A percentile compares a stretch with the other conserved stretches of the same genome.
These are phyloP conservation scores for Pyrenula massariospora DNA, from an alignment of 495 filamentous ascomycete species.

Conservation along the genomic window DNA sequence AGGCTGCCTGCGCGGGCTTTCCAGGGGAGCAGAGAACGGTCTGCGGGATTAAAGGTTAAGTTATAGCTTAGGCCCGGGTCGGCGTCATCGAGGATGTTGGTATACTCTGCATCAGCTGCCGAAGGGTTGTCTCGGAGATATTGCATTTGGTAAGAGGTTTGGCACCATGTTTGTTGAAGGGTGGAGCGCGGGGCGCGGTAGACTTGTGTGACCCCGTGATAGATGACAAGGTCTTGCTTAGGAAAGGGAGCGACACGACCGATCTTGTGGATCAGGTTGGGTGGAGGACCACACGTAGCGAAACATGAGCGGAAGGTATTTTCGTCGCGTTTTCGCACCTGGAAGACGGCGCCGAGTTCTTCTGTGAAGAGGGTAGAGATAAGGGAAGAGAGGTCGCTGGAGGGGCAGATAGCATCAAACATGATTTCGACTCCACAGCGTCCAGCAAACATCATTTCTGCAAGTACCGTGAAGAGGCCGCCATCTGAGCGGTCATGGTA, in stretches of 20 bases:
- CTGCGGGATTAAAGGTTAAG: constrained; percentile 69
- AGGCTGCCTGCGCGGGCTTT: constrained; percentile 33
- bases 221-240: constrained; percentile 73
- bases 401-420: constrained; percentile 53
- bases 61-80: constrained; percentile 83
- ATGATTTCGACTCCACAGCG: constrained; percentile 80
- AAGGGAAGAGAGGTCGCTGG: constrained; percentile 45
- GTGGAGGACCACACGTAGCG: constrained; percentile 79
- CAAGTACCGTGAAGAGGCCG: constrained; percentile 81
- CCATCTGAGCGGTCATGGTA: constrained; percentile 95
- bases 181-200: constrained; percentile 55
- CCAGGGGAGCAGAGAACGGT: constrained; percentile 44
- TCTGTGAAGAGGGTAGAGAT: constrained; percentile 83
- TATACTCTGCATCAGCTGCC: constrained; percentile 79
- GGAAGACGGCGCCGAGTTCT: constrained; percentile 95
- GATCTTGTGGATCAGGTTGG: constrained; percentile 68
- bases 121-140: constrained; percentile 76
- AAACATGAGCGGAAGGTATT: constrained; percentile 81
- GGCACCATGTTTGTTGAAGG: constrained; percentile 82
- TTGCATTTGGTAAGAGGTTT: constrained; percentile 86
- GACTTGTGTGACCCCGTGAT: constrained; percentile 52
- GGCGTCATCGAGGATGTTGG: constrained; percentile 57
- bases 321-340: constrained; percentile 75
- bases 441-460: constrained; percentile 97
- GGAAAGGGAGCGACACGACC: constrained; percentile 54